A percentile compares a stretch with the other conserved stretches of the same genome.
phyloP scores from a whole-genome alignment of 2,329 filamentous ascomycete genomes.

The Orbilia oligospora region DNA sequence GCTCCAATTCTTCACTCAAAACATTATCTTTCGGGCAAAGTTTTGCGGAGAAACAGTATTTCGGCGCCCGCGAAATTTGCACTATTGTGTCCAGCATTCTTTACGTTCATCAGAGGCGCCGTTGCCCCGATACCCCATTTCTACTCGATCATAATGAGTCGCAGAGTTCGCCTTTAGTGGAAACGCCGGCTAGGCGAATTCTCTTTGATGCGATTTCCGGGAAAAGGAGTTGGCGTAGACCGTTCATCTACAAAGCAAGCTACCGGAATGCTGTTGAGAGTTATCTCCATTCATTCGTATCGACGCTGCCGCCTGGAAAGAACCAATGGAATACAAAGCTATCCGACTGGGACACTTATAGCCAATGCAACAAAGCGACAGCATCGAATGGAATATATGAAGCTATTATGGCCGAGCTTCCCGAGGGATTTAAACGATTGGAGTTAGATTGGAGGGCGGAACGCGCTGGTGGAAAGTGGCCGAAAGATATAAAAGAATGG shows the following conservation, averaged over 20 bases:
- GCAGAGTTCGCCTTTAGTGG: conserved; percentile 27
- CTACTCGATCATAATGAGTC: neutral
- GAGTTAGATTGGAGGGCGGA: conserved; percentile 24
- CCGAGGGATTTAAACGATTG: conserved; percentile 20
- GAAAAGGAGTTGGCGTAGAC: neutral
- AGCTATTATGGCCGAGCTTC: neutral
- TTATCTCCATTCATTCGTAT: conserved; percentile 25
- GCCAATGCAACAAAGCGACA: conserved; percentile 4
- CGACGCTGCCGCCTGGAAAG: neutral
- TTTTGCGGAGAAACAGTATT: conserved; percentile 36
- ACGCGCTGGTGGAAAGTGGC: neutral
- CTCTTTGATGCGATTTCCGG: neutral
- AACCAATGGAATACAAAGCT: conserved; percentile 17
- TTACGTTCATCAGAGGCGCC: conserved; percentile 38
- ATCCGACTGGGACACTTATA: conserved; percentile 30
- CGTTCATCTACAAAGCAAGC: neutral
- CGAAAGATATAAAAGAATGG: conserved; percentile 14
- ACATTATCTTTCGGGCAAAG: conserved; percentile 23
- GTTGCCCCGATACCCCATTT: neutral
- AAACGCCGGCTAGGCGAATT: conserved; percentile 27
- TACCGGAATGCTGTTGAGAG: neutral
- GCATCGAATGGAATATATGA: neutral
- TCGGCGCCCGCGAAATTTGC: conserved; percentile 28
- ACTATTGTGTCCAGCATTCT: conserved; percentile 44
- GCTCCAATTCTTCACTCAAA: neutral